These are phyloP conservation scores for Clavispora santaluciae DNA, from an alignment of 805 yeast species.

Conservation along the genomic window DNA sequence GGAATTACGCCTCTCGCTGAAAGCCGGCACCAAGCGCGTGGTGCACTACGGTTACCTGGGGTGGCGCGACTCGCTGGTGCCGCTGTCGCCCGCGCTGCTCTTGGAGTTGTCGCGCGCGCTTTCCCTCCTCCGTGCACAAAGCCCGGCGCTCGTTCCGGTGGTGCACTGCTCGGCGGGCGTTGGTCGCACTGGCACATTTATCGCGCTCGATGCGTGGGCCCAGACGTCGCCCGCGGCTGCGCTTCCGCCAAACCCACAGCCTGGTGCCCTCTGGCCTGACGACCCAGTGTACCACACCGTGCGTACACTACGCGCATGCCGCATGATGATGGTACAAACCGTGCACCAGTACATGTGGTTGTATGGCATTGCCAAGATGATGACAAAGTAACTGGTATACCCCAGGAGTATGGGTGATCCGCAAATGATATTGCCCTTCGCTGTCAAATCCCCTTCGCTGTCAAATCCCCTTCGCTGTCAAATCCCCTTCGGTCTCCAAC, in stretches of 20 bases:
- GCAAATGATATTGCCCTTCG: too few species aligned
- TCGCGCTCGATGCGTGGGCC: slow-evolving; percentile 31
- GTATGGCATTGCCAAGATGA: slow-evolving; percentile 23
- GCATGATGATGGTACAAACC: slow-evolving; percentile 45
- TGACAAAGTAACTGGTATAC: not conserved
- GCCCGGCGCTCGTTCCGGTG: slow-evolving; percentile 22
- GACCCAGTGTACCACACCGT: slow-evolving; percentile 30
- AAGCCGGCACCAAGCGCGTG: slow-evolving; percentile 15
- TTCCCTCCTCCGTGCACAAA: not conserved
- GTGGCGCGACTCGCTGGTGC: slow-evolving; percentile 15
- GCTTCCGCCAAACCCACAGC: slow-evolving; percentile 1
- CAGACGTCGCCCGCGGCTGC: slow-evolving; percentile 1
- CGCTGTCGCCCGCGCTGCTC: slow-evolving; percentile 11
- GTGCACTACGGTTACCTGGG: slow-evolving; percentile 13
- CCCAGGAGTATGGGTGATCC: too few species aligned
- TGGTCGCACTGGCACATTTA: slow-evolving; percentile 85
- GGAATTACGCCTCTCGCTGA: slow-evolving; percentile 19
- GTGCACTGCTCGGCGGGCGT: slow-evolving; percentile 95
- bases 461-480: too few species aligned
- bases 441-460: too few species aligned
- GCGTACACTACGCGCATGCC: slow-evolving; percentile 22
- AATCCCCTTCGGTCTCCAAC: too few species aligned
- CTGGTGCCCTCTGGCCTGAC: not conserved
- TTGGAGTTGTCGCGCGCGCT: slow-evolving; percentile 10
- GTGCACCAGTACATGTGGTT: slow-evolving; percentile 31